These are phyloP conservation scores for Apiospora rasikravindrae DNA, from an alignment of 2,329 filamentous ascomycete genomes.

Conservation along the genomic window DNA sequence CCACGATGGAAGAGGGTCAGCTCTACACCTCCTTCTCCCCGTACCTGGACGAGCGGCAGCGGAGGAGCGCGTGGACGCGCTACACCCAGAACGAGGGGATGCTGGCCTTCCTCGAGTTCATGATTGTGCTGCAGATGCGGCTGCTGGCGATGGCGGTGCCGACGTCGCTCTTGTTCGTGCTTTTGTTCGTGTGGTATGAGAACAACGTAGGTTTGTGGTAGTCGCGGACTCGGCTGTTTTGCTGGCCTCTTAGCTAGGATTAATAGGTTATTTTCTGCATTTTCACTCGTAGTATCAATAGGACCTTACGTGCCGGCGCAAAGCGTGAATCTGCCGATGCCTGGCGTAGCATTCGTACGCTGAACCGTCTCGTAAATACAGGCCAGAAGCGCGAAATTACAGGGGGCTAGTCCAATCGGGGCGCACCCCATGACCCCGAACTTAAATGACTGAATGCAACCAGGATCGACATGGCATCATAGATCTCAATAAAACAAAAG, in stretches of 20 bases:
- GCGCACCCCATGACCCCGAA: background rate
- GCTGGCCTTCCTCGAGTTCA: slow-evolving; percentile 25
- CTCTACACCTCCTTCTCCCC: background rate
- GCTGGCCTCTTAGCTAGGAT: background rate
- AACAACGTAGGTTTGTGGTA: background rate
- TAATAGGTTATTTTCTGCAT: background rate
- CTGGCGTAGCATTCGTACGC: background rate
- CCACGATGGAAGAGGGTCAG: background rate
- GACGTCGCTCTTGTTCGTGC: slow-evolving; percentile 26
- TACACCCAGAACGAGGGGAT: slow-evolving; percentile 24
- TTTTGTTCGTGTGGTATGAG: slow-evolving; percentile 18
- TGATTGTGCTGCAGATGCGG: slow-evolving; percentile 29
- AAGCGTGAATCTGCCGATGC: background rate
- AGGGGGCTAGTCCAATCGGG: background rate
- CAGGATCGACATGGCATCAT: background rate
- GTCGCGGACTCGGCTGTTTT: background rate
- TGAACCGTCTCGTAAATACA: background rate
- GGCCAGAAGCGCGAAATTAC: background rate
- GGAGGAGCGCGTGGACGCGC: slow-evolving; percentile 21
- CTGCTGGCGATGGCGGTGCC: slow-evolving; percentile 28
- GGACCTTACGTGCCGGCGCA: background rate
- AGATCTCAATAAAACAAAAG: background rate
- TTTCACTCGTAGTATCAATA: background rate
- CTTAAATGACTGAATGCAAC: background rate
- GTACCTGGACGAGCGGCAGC: background rate